Base-by-base conservation (phyloP, 139 green algal species). In the Penium margaritaceum region DNA sequence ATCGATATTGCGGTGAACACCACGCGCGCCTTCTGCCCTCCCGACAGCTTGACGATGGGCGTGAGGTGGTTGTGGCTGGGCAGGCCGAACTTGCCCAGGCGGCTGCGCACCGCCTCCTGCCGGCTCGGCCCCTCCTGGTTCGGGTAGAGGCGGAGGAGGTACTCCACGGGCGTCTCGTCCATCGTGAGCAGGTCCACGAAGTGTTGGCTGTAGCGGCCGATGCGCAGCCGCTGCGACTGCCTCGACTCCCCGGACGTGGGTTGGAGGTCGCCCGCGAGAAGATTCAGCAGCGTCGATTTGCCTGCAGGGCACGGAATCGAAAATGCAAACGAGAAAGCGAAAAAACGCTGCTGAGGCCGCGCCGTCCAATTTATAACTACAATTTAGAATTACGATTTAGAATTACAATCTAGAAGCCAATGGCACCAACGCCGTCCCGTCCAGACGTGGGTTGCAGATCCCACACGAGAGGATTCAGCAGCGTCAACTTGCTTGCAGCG, bases 141-240 rank as follows among this genome's bases (percentile, higher is more conserved):
- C 7, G 76, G 76, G 51, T 83, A 79, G 32, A 83, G 71, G 17
- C 76, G 70, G 32, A 83, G 44, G 36, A 83, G 38, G 36, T 83
- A 83, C 76, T 83, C 88, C 39, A 98, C 93, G 0, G 95, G 93
- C 35, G 89, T 97, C 63, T 92, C 90, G 70, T 98, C 91, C 70
- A 97, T 90, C 1, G 79, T 72, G 19, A 99, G 87, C 2, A 91
- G 88, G 79, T 99, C 95, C 53, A 99, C 93, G 87, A 99, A 99
- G 77, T 98, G 93, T 88, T 97, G 91, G 2, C 78, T 83, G 78
- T 98, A 98, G 6, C 94, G 84, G 34, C 93, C 95, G 47, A 99
- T 91, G 51, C 95, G 84, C 77, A 99, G 87, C 81, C 95, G 96
- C 78, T 95, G 89, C 44, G 76, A 90, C 21, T 88, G 85, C n/a